Conservation (phyloP, 805 yeast species). For the Zygoascus flipseniorum region DNA sequence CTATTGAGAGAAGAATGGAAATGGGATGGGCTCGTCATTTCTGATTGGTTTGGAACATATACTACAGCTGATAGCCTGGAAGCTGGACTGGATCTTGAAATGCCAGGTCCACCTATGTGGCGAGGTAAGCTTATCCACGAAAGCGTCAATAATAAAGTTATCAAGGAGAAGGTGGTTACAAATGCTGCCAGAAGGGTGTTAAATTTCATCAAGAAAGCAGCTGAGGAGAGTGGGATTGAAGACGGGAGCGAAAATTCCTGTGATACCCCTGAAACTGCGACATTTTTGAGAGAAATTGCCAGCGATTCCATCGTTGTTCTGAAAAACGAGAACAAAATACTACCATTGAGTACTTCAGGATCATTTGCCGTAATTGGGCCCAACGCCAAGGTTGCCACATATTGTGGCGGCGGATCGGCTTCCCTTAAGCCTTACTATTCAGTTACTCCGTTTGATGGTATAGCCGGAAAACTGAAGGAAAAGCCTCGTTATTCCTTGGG, state of each 20-base stretch:
- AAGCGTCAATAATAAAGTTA: conserved; percentile 35
- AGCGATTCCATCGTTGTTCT: conserved; percentile 42
- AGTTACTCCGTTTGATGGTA: too few species aligned
- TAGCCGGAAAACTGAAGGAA: too few species aligned
- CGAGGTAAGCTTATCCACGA: conserved; percentile 34
- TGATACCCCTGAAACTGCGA: conserved; percentile 40
- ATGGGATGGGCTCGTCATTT: conserved; percentile 46
- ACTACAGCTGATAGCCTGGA: conserved; percentile 38
- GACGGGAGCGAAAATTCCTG: conserved; percentile 34
- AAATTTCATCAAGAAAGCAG: conserved; percentile 38
- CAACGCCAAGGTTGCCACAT: too few species aligned
- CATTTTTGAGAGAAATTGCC: conserved; percentile 36
- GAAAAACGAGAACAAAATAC: too few species aligned
- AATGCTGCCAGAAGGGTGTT: conserved; percentile 41
- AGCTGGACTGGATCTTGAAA: conserved; percentile 54
- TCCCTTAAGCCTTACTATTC: too few species aligned
- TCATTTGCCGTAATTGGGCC: too few species aligned
- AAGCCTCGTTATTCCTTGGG: too few species aligned
- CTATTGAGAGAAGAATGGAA: conserved; percentile 47
- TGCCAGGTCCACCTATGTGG: conserved; percentile 56
- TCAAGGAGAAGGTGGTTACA: conserved; percentile 35
- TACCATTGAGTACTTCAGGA: too few species aligned
- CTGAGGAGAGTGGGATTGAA: conserved; percentile 35
- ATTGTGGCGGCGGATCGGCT: too few species aligned
- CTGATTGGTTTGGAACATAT: conserved; percentile 52